These are phyloP conservation scores for Cladophialophora yegresii DNA, from an alignment of 2,329 filamentous ascomycete species.

Conservation along the genomic window DNA sequence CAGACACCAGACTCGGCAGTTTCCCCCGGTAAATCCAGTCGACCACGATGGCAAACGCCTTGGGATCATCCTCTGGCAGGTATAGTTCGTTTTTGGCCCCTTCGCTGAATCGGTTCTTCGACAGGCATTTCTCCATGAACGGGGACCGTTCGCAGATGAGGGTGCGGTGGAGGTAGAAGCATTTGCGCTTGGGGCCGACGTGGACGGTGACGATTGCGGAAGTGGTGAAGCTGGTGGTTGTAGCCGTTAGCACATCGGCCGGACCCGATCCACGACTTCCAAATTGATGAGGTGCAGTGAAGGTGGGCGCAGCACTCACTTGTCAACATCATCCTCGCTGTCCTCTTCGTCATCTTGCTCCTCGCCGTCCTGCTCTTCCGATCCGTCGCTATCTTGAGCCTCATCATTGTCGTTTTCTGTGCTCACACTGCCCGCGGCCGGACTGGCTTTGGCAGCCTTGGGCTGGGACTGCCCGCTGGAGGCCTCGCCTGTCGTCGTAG, in stretches of 20 bases:
- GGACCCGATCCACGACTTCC: too few species aligned
- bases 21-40: constrained; percentile 37
- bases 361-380: neutral
- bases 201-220: constrained; percentile 49
- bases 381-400: neutral
- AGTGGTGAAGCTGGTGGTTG: constrained; percentile 27
- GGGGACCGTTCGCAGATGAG: constrained; percentile 50
- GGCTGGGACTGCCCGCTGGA: neutral
- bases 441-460: constrained; percentile 2
- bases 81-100: constrained; percentile 51
- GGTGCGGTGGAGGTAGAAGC: constrained; percentile 32
- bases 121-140: constrained; percentile 55
- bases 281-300: neutral
- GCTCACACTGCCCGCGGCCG: neutral
- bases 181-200: constrained; percentile 48
- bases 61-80: constrained; percentile 55
- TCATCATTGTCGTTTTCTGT: neutral
- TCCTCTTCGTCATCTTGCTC: constrained; percentile 17
- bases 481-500: neutral
- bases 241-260: neutral
- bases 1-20: constrained; percentile 19
- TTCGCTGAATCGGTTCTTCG: constrained; percentile 51
- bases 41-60: constrained; percentile 56
- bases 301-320: constrained; percentile 18
- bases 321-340: constrained; percentile 32